Percentiles rank a stretch among this genome's conserved stretches.
Evolutionary conservation across 495 filamentous ascomycete species (phyloP).

Genomic region (Aspergillus asperescens): DNA sequence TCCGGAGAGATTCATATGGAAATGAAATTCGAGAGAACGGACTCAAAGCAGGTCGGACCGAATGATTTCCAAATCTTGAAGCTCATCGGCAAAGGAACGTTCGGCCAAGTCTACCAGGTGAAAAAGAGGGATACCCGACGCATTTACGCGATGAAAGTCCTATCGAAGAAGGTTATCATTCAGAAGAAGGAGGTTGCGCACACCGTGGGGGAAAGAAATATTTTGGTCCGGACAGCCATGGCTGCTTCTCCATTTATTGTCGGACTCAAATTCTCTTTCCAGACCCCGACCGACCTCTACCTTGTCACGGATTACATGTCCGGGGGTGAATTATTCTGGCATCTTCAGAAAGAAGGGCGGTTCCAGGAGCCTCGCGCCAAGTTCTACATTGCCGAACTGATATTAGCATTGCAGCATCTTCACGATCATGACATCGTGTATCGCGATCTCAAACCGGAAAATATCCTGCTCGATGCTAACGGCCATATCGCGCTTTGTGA

Average conservation of each 20-base stretch:
- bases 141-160: slow-evolving; percentile 98
- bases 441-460: slow-evolving; percentile 83
- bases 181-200: slow-evolving; percentile 99
- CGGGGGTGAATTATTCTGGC: slow-evolving; percentile 96
- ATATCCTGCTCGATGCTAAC: slow-evolving; percentile 78
- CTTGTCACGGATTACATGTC: slow-evolving; percentile 99
- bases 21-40: slow-evolving; percentile 80
- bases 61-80: slow-evolving; percentile 94
- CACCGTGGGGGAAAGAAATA: slow-evolving; percentile 94
- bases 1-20: slow-evolving; percentile 90
- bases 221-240: slow-evolving; percentile 91
- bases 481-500: slow-evolving; percentile 83
- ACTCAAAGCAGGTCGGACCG: slow-evolving; percentile 91
- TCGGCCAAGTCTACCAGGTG: slow-evolving; percentile 99
- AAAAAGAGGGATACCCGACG: slow-evolving; percentile 93
- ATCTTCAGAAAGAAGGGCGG: slow-evolving; percentile 93
- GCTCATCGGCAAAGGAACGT: slow-evolving; percentile 96
- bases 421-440: slow-evolving; percentile 98
- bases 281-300: slow-evolving; percentile 93
- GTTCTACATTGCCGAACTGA: slow-evolving; percentile 98
- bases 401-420: slow-evolving; percentile 89
- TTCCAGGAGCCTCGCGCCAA: slow-evolving; percentile 94
- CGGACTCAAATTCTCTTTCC: slow-evolving; percentile 97
- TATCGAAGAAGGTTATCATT: slow-evolving; percentile 99
- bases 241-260: slow-evolving; percentile 97